Percentiles rank a stretch among this genome's conserved stretches.
These are phyloP conservation scores for Micromonas pusilla DNA, from an alignment of 139 green algal genomes.

Conservation along the genomic window DNA sequence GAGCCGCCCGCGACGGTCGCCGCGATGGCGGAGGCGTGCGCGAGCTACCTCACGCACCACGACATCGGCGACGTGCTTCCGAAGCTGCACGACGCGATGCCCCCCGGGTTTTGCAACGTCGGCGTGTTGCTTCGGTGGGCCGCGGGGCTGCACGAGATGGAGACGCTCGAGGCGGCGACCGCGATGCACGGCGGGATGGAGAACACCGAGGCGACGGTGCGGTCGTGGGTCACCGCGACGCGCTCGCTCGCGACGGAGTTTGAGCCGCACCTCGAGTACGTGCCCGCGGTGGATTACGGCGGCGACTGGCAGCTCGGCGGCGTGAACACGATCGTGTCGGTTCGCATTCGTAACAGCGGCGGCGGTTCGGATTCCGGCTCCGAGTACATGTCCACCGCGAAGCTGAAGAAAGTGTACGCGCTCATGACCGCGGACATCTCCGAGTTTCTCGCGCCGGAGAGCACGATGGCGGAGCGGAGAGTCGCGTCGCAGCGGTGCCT, in stretches of 20 bases:
- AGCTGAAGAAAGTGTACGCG: conserved; percentile 21
- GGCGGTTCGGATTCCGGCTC: too few species aligned
- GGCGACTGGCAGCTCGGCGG: conserved; percentile 19
- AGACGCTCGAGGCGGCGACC: conserved; percentile 6
- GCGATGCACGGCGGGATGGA: background rate
- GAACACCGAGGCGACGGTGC: background rate
- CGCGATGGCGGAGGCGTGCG: conserved; percentile 12
- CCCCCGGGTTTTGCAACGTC: conserved; percentile 11
- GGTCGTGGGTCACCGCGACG: conserved; percentile 21
- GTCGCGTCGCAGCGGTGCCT: background rate
- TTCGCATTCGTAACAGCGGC: background rate
- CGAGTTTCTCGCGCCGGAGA: background rate
- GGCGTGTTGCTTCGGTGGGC: conserved; percentile 25
- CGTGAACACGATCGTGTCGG: conserved; percentile 22
- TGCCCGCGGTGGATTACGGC: conserved; percentile 5
- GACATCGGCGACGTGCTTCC: conserved; percentile 16
- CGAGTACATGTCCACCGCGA: background rate
- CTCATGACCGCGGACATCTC: conserved; percentile 18
- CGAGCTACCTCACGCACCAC: conserved; percentile 22
- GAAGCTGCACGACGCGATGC: background rate
- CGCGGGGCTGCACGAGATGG: conserved; percentile 23
- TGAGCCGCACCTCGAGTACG: background rate
- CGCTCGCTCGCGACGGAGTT: background rate
- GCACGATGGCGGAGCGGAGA: background rate
- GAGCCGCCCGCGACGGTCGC: background rate